phyloP scores from a whole-genome alignment of 306 rosid genomes.

The Medicago ruthenica region DNA sequence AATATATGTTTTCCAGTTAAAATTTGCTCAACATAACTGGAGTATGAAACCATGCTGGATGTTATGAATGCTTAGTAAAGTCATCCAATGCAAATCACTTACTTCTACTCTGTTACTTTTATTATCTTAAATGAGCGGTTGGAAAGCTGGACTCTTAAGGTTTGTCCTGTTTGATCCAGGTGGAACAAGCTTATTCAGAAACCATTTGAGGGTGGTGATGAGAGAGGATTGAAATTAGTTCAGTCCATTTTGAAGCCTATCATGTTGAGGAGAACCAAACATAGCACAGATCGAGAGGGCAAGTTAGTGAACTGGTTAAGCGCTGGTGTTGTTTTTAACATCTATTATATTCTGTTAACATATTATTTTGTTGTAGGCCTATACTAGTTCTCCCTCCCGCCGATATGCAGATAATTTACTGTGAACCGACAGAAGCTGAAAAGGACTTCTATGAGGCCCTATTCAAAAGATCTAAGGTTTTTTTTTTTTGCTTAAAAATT shows the following conservation, averaged over 20 bases:
- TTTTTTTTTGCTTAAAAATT: neutral
- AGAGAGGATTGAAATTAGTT: constrained; percentile 84
- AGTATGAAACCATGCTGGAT: constrained; percentile 30
- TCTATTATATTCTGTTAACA: constrained; percentile 33
- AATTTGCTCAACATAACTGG: constrained; percentile 31
- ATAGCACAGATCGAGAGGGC: constrained; percentile 88
- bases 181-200: constrained; percentile 97
- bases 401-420: constrained; percentile 80
- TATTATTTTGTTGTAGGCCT: constrained; percentile 68
- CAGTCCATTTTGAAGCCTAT: constrained; percentile 90
- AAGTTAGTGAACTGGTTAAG: constrained; percentile 57
- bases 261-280: constrained; percentile 96
- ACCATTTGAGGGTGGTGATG: constrained; percentile 97
- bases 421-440: constrained; percentile 91
- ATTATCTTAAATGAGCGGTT: constrained; percentile 30
- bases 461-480: constrained; percentile 89
- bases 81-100: constrained; percentile 17
- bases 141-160: constrained; percentile 36
- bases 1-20: constrained; percentile 4
- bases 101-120: constrained; percentile 24
- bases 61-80: constrained; percentile 23
- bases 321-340: constrained; percentile 39
- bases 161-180: constrained; percentile 60
- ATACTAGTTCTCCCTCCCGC: constrained; percentile 96
- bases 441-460: constrained; percentile 91